These are phyloP conservation scores for Coemansia sp. DNA, from an alignment of 192 early-diverging fungal species.

Conservation along the genomic window DNA sequence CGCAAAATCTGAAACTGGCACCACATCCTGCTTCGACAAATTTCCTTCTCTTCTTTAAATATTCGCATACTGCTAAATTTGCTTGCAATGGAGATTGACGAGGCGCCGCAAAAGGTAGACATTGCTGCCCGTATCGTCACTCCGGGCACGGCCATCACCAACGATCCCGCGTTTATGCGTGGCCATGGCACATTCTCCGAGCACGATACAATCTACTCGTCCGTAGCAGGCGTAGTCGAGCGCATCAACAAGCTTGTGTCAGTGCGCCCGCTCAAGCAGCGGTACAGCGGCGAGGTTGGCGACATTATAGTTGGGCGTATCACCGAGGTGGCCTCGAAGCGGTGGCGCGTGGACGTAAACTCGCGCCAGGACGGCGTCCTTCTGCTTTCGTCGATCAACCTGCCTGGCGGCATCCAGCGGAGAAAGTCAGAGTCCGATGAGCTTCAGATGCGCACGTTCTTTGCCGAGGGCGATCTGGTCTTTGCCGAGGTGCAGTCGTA, in stretches of 20 bases:
- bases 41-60: background rate
- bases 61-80: background rate
- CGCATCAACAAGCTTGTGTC: conserved; percentile 95
- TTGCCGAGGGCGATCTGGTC: conserved; percentile 91
- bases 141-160: conserved; percentile 45
- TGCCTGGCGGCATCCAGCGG: conserved; percentile 93
- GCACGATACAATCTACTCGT: conserved; percentile 69
- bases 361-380: conserved; percentile 83
- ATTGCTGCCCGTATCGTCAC: conserved; percentile 42
- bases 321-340: conserved; percentile 82
- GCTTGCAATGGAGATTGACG: conserved; percentile 34
- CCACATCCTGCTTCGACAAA: background rate
- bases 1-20: background rate
- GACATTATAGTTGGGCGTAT: conserved; percentile 96
- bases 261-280: conserved; percentile 79
- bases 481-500: conserved; percentile 88
- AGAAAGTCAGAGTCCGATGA: conserved; percentile 96
- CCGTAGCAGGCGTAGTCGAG: conserved; percentile 88
- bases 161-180: conserved; percentile 47
- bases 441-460: conserved; percentile 93
- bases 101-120: conserved; percentile 7
- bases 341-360: conserved; percentile 94
- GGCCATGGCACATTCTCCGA: conserved; percentile 90
- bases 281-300: conserved; percentile 93
- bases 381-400: conserved; percentile 84